These are phyloP conservation scores for Magnolia kwangsiensis DNA, from an alignment of 164 flowering plant species.

Conservation along the genomic window DNA sequence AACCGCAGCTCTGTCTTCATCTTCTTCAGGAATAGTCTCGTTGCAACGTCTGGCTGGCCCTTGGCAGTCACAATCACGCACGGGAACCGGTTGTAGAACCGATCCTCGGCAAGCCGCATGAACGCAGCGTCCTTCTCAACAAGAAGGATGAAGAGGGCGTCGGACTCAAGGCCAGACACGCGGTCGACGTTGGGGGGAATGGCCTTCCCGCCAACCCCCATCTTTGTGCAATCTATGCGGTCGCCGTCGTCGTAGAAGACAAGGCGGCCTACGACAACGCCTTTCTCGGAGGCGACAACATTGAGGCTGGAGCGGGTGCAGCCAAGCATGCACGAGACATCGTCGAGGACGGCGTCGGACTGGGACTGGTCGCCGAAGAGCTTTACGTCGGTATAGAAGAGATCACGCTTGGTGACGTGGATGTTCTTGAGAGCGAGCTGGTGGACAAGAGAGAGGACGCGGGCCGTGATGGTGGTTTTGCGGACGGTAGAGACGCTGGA, in stretches of 20 bases:
- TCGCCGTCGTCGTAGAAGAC: constrained; percentile 90
- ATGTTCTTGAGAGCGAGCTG: constrained; percentile 69
- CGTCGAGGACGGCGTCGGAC: constrained; percentile 81
- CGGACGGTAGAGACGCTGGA: constrained; percentile 71
- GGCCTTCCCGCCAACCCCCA: constrained; percentile 99
- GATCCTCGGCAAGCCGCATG: constrained; percentile 85
- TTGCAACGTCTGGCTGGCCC: constrained; percentile 98
- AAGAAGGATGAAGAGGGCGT: constrained; percentile 80
- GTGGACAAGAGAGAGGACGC: constrained; percentile 72
- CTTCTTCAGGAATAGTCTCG: constrained; percentile 85
- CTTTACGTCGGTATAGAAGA: constrained; percentile 96
- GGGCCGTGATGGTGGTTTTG: constrained; percentile 73
- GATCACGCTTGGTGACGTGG: constrained; percentile 93
- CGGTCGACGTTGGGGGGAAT: constrained; percentile 95
- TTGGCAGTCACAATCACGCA: constrained; percentile 93
- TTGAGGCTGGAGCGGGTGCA: constrained; percentile 92
- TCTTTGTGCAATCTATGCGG: constrained; percentile 92
- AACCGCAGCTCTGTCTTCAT: constrained; percentile 85
- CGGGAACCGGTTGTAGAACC: constrained; percentile 92
- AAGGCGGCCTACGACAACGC: constrained; percentile 88
- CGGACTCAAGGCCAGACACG: constrained; percentile 87
- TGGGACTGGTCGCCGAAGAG: constrained; percentile 90
- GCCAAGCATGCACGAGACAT: constrained; percentile 86
- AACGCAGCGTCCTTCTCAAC: constrained; percentile 99
- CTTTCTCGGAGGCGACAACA: constrained; percentile 89